Conservation (phyloP, 169 alveolate species). For the Cryptosporidium canis region DNA sequence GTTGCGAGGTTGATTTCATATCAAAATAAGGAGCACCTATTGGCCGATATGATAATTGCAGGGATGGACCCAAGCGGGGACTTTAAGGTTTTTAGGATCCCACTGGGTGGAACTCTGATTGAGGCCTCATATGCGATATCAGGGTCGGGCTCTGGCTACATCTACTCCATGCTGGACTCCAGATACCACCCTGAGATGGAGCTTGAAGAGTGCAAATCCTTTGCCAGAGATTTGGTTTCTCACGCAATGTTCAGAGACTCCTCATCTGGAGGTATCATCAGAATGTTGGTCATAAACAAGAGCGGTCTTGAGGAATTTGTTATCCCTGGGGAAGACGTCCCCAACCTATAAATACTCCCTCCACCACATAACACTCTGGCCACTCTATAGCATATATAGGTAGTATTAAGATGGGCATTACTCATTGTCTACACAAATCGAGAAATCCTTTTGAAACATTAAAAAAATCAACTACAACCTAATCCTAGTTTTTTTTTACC, state of each 20-base stretch:
- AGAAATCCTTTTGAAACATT: neutral
- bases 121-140: constrained; percentile 86
- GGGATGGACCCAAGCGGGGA: constrained; percentile 88
- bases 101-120: constrained; percentile 90
- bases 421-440: too few species aligned
- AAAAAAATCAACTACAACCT: neutral
- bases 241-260: constrained; percentile 92
- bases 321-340: constrained; percentile 68
- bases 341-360: constrained; percentile 23
- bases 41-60: constrained; percentile 90
- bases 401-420: neutral
- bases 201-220: constrained; percentile 85
- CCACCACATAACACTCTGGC: neutral
- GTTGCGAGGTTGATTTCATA: constrained; percentile 83
- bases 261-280: constrained; percentile 91
- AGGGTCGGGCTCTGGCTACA: constrained; percentile 93
- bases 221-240: constrained; percentile 83
- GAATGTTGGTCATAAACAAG: constrained; percentile 76
- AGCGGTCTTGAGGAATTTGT: constrained; percentile 37
- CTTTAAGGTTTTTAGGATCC: constrained; percentile 86
- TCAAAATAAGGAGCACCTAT: constrained; percentile 85
- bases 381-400: neutral
- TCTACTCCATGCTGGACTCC: constrained; percentile 87
- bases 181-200: constrained; percentile 86
- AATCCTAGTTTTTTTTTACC: neutral